Percentiles rank a stretch among this genome's conserved stretches.
Evolutionary conservation across 805 yeast genomes (phyloP).

Genomic region (Wickerhamomyces alni): DNA sequence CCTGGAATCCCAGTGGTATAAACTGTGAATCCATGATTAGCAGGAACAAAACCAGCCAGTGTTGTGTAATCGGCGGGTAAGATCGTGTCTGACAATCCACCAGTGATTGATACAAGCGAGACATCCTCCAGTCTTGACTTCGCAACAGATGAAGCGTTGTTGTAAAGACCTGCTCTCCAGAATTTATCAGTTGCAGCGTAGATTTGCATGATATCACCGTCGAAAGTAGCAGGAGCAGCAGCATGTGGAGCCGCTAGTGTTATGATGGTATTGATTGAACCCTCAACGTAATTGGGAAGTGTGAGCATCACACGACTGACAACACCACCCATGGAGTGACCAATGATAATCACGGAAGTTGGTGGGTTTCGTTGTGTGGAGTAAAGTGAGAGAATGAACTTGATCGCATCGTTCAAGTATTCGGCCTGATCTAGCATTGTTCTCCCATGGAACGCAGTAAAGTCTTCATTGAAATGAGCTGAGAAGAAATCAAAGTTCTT

Average conservation of each 20-base stretch:
- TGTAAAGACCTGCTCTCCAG: constrained; percentile 62
- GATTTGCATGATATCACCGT: constrained; percentile 73
- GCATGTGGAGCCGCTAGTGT: constrained; percentile 91
- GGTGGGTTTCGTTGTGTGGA: constrained; percentile 36
- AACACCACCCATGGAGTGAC: constrained; percentile 97
- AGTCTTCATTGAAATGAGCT: constrained; percentile 93
- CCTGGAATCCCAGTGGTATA: constrained; percentile 81
- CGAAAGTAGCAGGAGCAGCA: constrained; percentile 89
- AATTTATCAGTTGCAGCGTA: constrained; percentile 71
- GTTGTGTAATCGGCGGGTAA: constrained; percentile 90
- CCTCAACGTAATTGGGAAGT: constrained; percentile 63
- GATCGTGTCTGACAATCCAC: constrained; percentile 73
- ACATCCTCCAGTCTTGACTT: constrained; percentile 45
- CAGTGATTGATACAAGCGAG: constrained; percentile 79
- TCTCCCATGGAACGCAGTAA: constrained; percentile 93
- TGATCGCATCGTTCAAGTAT: constrained; percentile 81
- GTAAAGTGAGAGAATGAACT: constrained; percentile 69
- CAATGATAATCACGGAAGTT: constrained; percentile 68
- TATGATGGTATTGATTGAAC: constrained; percentile 74
- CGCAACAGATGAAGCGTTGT: constrained; percentile 31
- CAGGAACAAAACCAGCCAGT: constrained; percentile 64
- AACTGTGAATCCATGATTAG: constrained; percentile 71
- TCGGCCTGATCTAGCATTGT: constrained; percentile 93
- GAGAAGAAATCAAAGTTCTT: constrained; percentile 75
- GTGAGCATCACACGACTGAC: constrained; percentile 84